Conservation (phyloP, 768 basidiomycete species). For the Xerocomellus intermedius region DNA sequence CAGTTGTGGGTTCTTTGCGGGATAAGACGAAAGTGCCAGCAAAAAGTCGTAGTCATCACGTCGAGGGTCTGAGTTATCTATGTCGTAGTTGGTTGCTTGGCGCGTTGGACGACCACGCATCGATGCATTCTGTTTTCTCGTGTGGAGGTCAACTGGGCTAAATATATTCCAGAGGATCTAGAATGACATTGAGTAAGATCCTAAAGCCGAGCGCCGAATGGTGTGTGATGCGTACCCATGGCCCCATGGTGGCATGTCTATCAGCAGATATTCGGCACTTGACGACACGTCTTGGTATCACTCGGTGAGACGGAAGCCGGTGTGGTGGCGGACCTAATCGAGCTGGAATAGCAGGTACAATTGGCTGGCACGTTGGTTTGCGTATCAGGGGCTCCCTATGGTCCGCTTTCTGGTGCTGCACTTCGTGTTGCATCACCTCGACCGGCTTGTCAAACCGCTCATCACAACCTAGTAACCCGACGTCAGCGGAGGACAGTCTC, state of each 20-base stretch:
- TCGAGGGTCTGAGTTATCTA: constrained; percentile 18
- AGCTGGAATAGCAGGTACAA: constrained; percentile 30
- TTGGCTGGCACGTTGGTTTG: constrained; percentile 36
- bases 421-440: constrained; percentile 50
- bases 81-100: constrained; percentile 13
- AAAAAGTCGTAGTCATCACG: constrained; percentile 55
- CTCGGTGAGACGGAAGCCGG: constrained; percentile 49
- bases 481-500: constrained; percentile 8
- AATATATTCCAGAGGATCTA: constrained; percentile 49
- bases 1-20: constrained; percentile 40
- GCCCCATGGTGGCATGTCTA: constrained; percentile 49
- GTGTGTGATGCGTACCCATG: constrained; percentile 45
- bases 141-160: constrained; percentile 35
- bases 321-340: constrained; percentile 40
- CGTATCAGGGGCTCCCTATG: constrained; percentile 7
- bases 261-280: constrained; percentile 48
- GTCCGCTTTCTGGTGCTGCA: constrained; percentile 34
- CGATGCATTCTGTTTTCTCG: constrained; percentile 44
- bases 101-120: constrained; percentile 33
- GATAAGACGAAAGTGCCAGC: constrained; percentile 39
- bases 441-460: constrained; percentile 45
- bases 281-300: constrained; percentile 43
- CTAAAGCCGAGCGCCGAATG: background rate
- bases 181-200: constrained; percentile 2
- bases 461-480: constrained; percentile 47